These are phyloP conservation scores for Celoporthe dispersa DNA, from an alignment of 2,329 filamentous ascomycete genomes.

Conservation along the genomic window DNA sequence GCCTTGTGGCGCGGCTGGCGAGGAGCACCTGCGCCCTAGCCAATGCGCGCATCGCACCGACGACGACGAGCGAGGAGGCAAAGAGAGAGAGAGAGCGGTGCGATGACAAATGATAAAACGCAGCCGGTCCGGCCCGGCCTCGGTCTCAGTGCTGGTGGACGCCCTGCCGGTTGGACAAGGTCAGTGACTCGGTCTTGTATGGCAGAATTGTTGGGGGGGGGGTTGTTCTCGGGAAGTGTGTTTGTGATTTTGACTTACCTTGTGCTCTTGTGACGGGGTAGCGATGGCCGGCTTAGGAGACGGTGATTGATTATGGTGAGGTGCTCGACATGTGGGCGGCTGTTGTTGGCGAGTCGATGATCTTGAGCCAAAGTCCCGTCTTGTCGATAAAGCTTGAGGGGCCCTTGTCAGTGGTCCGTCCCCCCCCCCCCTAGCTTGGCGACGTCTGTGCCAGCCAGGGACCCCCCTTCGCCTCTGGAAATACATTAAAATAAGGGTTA, in stretches of 20 bases:
- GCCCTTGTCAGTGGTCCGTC: neutral
- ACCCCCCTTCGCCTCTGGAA: no score
- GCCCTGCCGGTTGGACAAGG: neutral
- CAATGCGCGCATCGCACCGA: conserved; percentile 14
- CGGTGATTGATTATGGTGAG: neutral
- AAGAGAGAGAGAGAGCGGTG: neutral
- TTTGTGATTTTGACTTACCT: neutral
- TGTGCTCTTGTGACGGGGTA: neutral
- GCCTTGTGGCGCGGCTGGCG: neutral
- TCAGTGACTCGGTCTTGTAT: neutral
- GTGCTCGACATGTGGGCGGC: no score
- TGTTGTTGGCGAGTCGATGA: neutral
- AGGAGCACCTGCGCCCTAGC: conserved; percentile 17
- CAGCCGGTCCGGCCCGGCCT: neutral
- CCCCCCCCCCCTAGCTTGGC: neutral
- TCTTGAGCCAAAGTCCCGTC: neutral
- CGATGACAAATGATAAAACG: neutral
- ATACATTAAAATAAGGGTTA: no score
- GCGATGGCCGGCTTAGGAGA: neutral
- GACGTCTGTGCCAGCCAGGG: neutral
- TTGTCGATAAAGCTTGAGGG: neutral
- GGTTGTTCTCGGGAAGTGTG: neutral
- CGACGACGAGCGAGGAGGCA: neutral
- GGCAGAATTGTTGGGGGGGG: neutral
- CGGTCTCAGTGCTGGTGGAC: neutral